A percentile compares a stretch with the other conserved stretches of the same genome.
Conservation (phyloP, 1,284 basidiomycete species). For the Moniliophthora roreri region DNA sequence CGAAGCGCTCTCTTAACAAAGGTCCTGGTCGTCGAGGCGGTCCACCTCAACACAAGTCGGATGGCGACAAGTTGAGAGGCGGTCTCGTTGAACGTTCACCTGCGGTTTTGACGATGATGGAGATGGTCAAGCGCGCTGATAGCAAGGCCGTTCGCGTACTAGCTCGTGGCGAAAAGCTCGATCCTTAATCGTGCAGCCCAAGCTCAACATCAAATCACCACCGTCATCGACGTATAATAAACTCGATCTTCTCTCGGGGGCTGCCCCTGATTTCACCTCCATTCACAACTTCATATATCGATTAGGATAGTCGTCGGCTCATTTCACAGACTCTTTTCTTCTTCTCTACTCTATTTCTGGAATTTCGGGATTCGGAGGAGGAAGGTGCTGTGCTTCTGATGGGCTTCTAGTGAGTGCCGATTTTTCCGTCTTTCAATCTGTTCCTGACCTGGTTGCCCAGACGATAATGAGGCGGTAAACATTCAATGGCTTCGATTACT, state of each 20-base stretch:
- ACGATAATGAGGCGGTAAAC: too few relatives aligned
- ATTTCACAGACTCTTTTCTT: too few relatives aligned
- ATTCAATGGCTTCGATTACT: too few relatives aligned
- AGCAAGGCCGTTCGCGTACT: conserved; percentile 73
- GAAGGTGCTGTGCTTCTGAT: too few relatives aligned
- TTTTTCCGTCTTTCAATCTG: too few relatives aligned
- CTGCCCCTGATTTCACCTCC: not conserved
- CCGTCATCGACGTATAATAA: not conserved
- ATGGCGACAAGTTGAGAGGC: conserved; percentile 17
- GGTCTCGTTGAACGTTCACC: conserved; percentile 69
- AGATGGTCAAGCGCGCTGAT: conserved; percentile 60
- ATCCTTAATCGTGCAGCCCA: conserved; percentile 30
- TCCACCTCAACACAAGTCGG: conserved; percentile 5
- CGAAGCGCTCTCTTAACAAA: conserved; percentile 13
- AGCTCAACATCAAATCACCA: not conserved
- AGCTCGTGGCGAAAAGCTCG: conserved; percentile 78
- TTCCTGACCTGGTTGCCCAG: too few relatives aligned
- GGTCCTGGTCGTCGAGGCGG: conserved; percentile 23
- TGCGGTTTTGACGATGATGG: conserved; percentile 74
- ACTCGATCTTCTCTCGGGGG: conserved; percentile 1
- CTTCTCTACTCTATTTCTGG: too few relatives aligned
- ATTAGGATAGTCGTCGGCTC: not conserved
- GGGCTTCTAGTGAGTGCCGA: too few relatives aligned
- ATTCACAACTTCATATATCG: not conserved
- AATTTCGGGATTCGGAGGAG: too few relatives aligned